Percentiles rank a stretch among this genome's conserved stretches.
Evolutionary conservation across 331 rosid genomes (phyloP).

Genomic region (Rosa hybrid): DNA sequence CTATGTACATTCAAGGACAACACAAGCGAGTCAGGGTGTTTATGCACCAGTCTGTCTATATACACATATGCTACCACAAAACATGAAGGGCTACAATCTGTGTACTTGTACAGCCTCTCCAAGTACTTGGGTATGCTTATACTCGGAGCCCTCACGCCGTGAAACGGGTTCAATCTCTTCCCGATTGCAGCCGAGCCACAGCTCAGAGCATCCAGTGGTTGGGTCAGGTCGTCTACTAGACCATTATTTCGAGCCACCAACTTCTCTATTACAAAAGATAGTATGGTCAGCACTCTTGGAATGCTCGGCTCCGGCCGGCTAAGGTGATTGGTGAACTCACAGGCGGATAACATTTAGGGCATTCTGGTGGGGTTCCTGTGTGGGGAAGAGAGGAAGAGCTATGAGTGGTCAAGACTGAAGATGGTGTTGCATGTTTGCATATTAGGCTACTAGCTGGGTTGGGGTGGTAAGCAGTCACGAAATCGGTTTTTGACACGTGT

Average conservation of each 20-base stretch:
- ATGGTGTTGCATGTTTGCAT: conserved; percentile 19
- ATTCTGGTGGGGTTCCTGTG: conserved; percentile 23
- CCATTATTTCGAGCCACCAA: conserved; percentile 77
- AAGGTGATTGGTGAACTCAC: conserved; percentile 40
- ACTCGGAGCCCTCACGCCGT: conserved; percentile 78
- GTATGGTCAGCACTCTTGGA: conserved; percentile 69
- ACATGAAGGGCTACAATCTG: conserved; percentile 91
- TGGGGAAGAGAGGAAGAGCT: conserved; percentile 16
- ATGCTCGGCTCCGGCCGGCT: conserved; percentile 53
- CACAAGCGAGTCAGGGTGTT: conserved; percentile 78
- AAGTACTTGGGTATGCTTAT: conserved; percentile 84
- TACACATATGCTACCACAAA: conserved; percentile 87
- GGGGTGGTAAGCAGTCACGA: conserved; percentile 14
- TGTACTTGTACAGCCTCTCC: conserved; percentile 89
- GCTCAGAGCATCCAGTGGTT: conserved; percentile 33
- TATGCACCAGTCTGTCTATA: conserved; percentile 75
- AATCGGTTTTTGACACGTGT: conserved; percentile 39
- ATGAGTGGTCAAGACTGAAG: conserved; percentile 35
- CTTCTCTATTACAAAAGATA: conserved; percentile 70
- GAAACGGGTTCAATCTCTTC: conserved; percentile 65
- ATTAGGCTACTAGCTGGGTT: conserved; percentile 37
- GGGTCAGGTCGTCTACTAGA: conserved; percentile 46
- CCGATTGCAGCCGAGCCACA: conserved; percentile 43
- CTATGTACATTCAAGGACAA: conserved; percentile 82
- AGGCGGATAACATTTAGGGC: conserved; percentile 65